A percentile compares a stretch with the other conserved stretches of the same genome.
Evolutionary conservation across 2,329 filamentous ascomycete species (phyloP).

Genomic region (Ascochyta rabiei): DNA sequence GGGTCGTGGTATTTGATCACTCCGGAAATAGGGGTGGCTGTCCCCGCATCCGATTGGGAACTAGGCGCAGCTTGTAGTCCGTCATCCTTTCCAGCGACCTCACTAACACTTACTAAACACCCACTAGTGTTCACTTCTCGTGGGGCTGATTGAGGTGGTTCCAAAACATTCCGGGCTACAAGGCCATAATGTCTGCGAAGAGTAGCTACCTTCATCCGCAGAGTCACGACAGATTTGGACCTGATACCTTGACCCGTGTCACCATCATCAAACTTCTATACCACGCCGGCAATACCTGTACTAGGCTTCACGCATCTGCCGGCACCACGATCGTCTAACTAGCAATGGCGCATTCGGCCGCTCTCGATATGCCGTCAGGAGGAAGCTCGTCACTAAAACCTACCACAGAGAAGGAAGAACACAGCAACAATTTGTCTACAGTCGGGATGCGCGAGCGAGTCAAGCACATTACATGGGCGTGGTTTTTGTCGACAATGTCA

Average conservation of each 20-base stretch:
- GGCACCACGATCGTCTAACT: not conserved
- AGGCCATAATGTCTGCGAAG: not conserved
- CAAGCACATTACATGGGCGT: constrained; percentile 53
- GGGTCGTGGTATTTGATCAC: not conserved
- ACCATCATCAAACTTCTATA: not conserved
- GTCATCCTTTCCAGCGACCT: constrained; percentile 1
- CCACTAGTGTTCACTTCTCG: not conserved
- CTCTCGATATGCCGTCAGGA: not conserved
- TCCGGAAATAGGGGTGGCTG: constrained; percentile 10
- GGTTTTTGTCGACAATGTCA: constrained; percentile 54
- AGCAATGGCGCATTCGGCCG: not conserved
- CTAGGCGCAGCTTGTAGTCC: not conserved
- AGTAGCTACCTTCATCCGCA: not conserved
- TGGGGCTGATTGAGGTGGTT: not conserved
- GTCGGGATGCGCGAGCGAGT: constrained; percentile 29
- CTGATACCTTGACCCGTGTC: not conserved
- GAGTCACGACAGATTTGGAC: not conserved
- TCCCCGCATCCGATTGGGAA: constrained; percentile 12
- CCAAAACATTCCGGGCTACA: not conserved
- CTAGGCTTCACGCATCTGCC: not conserved
- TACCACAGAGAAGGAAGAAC: constrained; percentile 2
- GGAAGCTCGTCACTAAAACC: not conserved
- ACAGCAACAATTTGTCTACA: not conserved
- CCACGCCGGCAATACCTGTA: not conserved
- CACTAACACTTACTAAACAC: not conserved